A percentile compares a stretch with the other conserved stretches of the same genome.
phyloP scores from a whole-genome alignment of 768 basidiomycete species.

The Boletus sp. region DNA sequence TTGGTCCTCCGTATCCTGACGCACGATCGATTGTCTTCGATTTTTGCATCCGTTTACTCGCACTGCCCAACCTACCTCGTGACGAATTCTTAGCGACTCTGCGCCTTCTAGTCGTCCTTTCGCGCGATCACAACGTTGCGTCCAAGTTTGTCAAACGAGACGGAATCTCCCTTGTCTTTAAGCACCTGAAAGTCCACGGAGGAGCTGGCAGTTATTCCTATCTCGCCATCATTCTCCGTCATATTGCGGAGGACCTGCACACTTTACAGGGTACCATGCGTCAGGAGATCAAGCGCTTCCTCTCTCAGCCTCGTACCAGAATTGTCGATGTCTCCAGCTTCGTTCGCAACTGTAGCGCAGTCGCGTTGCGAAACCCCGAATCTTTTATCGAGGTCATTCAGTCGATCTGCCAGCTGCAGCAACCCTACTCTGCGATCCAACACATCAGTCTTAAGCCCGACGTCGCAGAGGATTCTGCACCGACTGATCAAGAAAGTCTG shows the following conservation, averaged over 20 bases:
- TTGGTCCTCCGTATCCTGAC: slow-evolving; percentile 60
- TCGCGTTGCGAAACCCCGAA: slow-evolving; percentile 77
- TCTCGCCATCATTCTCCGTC: slow-evolving; percentile 85
- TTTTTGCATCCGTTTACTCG: slow-evolving; percentile 70
- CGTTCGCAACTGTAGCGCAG: slow-evolving; percentile 70
- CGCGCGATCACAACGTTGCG: slow-evolving; percentile 65
- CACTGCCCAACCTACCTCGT: slow-evolving; percentile 57
- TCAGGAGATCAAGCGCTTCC: slow-evolving; percentile 78
- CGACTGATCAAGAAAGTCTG: slow-evolving; percentile 8
- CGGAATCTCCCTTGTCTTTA: slow-evolving; percentile 63
- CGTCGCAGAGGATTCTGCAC: slow-evolving; percentile 9
- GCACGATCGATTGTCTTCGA: slow-evolving; percentile 70
- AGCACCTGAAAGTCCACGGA: slow-evolving; percentile 55
- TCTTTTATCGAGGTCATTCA: slow-evolving; percentile 73
- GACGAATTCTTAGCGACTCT: slow-evolving; percentile 83
- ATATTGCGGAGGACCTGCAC: slow-evolving; percentile 75
- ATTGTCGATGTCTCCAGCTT: slow-evolving; percentile 68
- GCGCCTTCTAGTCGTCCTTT: slow-evolving; percentile 80
- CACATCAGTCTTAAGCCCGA: slow-evolving; percentile 58
- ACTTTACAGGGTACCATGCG: slow-evolving; percentile 72
- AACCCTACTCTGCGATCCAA: slow-evolving; percentile 54
- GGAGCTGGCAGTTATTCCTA: slow-evolving; percentile 75
- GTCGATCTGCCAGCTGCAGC: slow-evolving; percentile 66
- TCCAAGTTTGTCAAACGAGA: slow-evolving; percentile 63
- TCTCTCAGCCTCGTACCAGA: slow-evolving; percentile 67